Evolutionary conservation across 495 filamentous ascomycete species (phyloP), one percentile per base, ranked within the genome.

Genomic region (Diplogelasinospora grovesii): DNA sequence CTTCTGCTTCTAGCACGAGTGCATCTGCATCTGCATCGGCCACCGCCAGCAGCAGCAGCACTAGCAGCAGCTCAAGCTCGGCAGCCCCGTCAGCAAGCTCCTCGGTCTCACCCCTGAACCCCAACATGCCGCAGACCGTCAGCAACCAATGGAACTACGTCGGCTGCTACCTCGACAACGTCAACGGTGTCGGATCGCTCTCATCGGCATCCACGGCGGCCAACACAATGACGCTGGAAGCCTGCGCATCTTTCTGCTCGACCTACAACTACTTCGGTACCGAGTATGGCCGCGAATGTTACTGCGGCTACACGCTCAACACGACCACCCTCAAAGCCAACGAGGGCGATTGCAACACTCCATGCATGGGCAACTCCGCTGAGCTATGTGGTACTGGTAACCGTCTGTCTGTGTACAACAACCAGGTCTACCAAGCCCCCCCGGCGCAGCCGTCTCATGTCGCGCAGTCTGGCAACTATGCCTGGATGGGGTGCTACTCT

Each of bases 191-290:
- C 14, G 79, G 81, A 26, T 72, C 78, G n/a, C 68, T 85, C 23
- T 58, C 57, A 1, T 57, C 54, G 0, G 63, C 52, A 7, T 68
- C 66, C 11, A 65, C 55, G 0, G 49, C 54, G 9, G 52, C 60
- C 9, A 46, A 66, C 36, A 42, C 46, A 23, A 73, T 75, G 61
- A 79, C 75, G 1, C 54, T 75, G 5, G 65, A 71, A 42, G 60
- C 61, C 29, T 81, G 78, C 52, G 59, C 76, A 20, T 51, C 62
- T 24, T 75, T 73, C 56, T 78, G 74, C 23, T 26, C 25, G 4
- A 57, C 53, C 39, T 76, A 60, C 54, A 60, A 35, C 47, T 43
- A 36, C 27, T 50, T 50, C 9, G 48, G 48, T 4, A 26, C 33
- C 21, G 48, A 50, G 21, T 50, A 41, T 16, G 36, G 24, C 1